These are phyloP conservation scores for Mycena pura DNA, from an alignment of 768 basidiomycete genomes.

Conservation along the genomic window DNA sequence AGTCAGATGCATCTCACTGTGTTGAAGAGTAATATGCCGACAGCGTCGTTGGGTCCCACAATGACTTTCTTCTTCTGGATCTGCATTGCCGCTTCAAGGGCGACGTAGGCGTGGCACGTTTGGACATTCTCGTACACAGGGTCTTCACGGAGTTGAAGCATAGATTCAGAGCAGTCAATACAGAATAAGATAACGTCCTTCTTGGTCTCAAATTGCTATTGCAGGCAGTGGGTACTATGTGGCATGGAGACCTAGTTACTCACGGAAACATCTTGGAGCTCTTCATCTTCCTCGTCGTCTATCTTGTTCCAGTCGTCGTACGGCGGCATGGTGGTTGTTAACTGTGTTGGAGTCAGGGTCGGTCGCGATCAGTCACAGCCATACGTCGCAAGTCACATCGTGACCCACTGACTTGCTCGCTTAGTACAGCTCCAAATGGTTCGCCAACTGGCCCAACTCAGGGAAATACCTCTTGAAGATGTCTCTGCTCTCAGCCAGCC, in stretches of 20 bases:
- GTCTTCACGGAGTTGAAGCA: constrained; percentile 77
- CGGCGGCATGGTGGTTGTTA: constrained; percentile 55
- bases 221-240: constrained; percentile 8
- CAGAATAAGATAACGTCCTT: constrained; percentile 93
- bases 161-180: constrained; percentile 92
- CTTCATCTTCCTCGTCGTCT: constrained; percentile 85
- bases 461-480: constrained; percentile 24
- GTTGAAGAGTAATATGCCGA: constrained; percentile 93
- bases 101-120: constrained; percentile 78
- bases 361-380: constrained; percentile 10
- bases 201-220: constrained; percentile 73
- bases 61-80: constrained; percentile 92
- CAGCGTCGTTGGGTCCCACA: constrained; percentile 84
- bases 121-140: constrained; percentile 68
- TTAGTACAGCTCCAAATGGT: not conserved
- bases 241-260: constrained; percentile 18
- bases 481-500: constrained; percentile 38
- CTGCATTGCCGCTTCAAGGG: constrained; percentile 83
- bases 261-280: constrained; percentile 75
- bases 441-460: constrained; percentile 26
- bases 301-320: constrained; percentile 84
- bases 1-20: constrained; percentile 61
- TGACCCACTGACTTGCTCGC: not conserved
- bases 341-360: constrained; percentile 19
- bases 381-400: not conserved